Evolutionary conservation across 768 basidiomycete genomes (phyloP).

Genomic region (Mycena crocata): DNA sequence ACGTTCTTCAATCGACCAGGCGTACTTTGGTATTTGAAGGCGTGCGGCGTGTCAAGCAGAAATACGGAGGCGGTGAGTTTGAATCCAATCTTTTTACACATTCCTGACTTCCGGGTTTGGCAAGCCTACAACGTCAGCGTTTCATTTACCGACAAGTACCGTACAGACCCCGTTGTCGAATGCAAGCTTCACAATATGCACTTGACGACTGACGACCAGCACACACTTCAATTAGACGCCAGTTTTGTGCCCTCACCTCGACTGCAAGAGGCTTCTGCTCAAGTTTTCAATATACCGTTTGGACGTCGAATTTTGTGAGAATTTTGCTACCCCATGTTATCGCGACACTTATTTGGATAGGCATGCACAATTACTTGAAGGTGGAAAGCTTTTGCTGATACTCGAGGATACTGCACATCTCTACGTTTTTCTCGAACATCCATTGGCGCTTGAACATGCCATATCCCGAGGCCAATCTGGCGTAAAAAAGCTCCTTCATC

Average conservation of each 20-base stretch:
- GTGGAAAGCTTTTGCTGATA: constrained; percentile 56
- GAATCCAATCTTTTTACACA: neutral
- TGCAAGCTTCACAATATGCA: constrained; percentile 48
- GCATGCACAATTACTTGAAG: constrained; percentile 52
- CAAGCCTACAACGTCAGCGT: constrained; percentile 22
- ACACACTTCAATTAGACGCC: constrained; percentile 46
- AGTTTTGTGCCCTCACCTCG: constrained; percentile 48
- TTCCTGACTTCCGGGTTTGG: neutral
- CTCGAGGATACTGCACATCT: constrained; percentile 50
- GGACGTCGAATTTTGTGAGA: constrained; percentile 47
- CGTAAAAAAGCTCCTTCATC: constrained; percentile 47
- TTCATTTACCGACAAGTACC: constrained; percentile 18
- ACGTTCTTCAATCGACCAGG: neutral
- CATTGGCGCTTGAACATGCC: constrained; percentile 45
- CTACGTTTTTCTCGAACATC: constrained; percentile 52
- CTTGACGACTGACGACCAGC: constrained; percentile 50
- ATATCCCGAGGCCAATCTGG: constrained; percentile 38
- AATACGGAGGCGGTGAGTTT: constrained; percentile 7
- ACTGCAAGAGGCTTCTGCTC: constrained; percentile 33
- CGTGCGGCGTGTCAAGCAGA: constrained; percentile 9
- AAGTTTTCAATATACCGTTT: constrained; percentile 41
- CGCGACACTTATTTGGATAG: constrained; percentile 28
- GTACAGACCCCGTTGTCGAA: constrained; percentile 36
- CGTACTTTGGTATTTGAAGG: constrained; percentile 21
- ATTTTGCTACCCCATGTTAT: neutral